Base-by-base conservation (phyloP, 2,329 filamentous ascomycete genomes). In the Penicillium sp. region DNA sequence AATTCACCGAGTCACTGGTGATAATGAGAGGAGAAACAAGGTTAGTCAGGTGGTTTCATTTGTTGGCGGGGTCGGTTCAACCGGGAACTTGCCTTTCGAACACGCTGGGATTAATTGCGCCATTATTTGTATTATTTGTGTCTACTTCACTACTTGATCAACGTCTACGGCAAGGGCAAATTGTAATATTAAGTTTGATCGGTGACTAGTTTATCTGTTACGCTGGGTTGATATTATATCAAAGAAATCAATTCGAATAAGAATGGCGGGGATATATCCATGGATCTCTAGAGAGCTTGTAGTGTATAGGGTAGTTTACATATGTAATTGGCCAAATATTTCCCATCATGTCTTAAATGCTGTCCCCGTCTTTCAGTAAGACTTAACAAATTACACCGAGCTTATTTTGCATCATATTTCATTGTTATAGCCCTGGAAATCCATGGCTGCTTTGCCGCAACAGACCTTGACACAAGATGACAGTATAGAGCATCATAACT, bases 41-140 rank as follows among this genome's bases (percentile, higher is more conserved):
- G 41, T 40, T 55, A 41, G 34, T 51, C 40, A 35, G 47, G 34
- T 53, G 50, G 52, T 61, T 41, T 35, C 32, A 46, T 27, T 37
- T 35, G 38, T 46, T 42, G 54, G 57, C 51, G 57, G 60, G 51
- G 41, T 50, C 52, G 54, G 52, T 57, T 55, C 47, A 45, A 54
- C 48, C 46, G 56, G 51, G 39, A 53, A 55, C 40, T 29, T 49
- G 23, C 23, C 31, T 50, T 48, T 39, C 16, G 6, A 46, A 50
- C 18, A 8, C 16, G 16, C 18, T 41, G 31, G 9, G 31, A 37
- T 31, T 16, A 53, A 53, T 41, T 49, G 23, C 44, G 29, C 50
- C 29, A 46, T 55, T 46, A 35, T 25, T 35, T 46, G 29, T 34
- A 23, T 8, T 32, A 27, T 27, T 27, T 27, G 25, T 21, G 8